Base-by-base conservation (phyloP, 2,329 filamentous ascomycete genomes). In the Purpureocillium lavendulum region DNA sequence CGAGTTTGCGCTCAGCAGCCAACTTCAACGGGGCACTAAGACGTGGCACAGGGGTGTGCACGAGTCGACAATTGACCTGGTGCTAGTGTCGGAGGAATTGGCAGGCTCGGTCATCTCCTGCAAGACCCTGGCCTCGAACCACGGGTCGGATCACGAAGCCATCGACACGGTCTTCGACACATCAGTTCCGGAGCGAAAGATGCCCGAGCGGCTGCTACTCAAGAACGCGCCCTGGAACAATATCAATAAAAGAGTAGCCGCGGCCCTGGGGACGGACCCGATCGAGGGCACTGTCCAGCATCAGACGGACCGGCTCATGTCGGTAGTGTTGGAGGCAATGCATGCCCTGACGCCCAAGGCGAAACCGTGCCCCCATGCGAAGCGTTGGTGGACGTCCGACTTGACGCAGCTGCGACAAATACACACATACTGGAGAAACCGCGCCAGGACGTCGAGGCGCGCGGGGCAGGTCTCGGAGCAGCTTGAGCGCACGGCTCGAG, bases 1-100 rank as follows among this genome's bases (percentile, higher is more conserved):
- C 39, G 26, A 17, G 16, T 51, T 51, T 45, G 39, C 33, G 29
- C 52, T 64, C 4, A 44, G 42, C 24, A 61, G 55, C 45, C 42
- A 64, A 32, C 55, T 63, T 3, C 58, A 50, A 37, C 41, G 51
- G 43, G 58, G 55, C 3, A 62, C 51, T 21, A 63, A 61, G 41
- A 62, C 48, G 41, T 62, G 45, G 57, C 39, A 55, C 18, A 40
- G 49, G 12, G 38, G 50, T 17, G 44, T 49, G 4, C 24, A 43
- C 36, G 42, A 49, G 26, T 38, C 45, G 13, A 58, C 46, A 7
- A 52, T 57, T 18, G 45, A 56, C 35, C 32, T 57, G 11, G 46
- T 53, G 6, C 43, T 55, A 6, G 48, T 33, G 7, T 49, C 48
- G 7, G 42, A 52, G 26, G 49, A 48, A 17, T 31, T 54, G 11